Evolutionary conservation across 495 filamentous ascomycete species (phyloP).

Genomic region (Mytilinidion resinicola): DNA sequence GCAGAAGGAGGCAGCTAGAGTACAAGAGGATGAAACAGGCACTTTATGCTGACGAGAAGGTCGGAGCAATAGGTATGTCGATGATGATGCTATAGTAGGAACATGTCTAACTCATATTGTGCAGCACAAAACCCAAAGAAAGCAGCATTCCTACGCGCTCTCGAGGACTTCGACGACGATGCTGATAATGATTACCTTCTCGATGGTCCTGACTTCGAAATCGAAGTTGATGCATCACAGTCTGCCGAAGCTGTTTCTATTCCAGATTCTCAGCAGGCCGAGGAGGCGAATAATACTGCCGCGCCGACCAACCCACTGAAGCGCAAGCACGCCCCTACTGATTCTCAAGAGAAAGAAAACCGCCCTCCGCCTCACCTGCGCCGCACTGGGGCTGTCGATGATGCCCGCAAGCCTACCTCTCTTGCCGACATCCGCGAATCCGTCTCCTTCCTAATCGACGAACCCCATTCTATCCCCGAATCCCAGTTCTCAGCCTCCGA

Average conservation of each 20-base stretch:
- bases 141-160: slow-evolving; percentile 77
- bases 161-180: slow-evolving; percentile 76
- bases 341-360: slow-evolving; percentile 38
- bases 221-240: slow-evolving; percentile 47
- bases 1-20: slow-evolving; percentile 75
- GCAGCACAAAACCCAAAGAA: slow-evolving; percentile 76
- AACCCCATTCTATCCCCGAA: slow-evolving; percentile 51
- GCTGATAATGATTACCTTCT: slow-evolving; percentile 65
- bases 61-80: slow-evolving; percentile 64
- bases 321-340: slow-evolving; percentile 45
- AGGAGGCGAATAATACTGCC: slow-evolving; percentile 10
- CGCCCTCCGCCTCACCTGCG: slow-evolving; percentile 59
- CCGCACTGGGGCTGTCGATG: slow-evolving; percentile 49
- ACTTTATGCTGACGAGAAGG: slow-evolving; percentile 80
- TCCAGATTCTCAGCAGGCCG: slow-evolving; percentile 40
- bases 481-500: slow-evolving; percentile 31
- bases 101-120: neutral
- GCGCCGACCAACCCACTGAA: slow-evolving; percentile 37
- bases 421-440: slow-evolving; percentile 73
- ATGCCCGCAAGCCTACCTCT: slow-evolving; percentile 58
- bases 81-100: neutral
- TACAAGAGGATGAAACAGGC: slow-evolving; percentile 89
- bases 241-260: slow-evolving; percentile 30
- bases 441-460: slow-evolving; percentile 74
- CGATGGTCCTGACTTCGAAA: slow-evolving; percentile 38